Base-by-base conservation (phyloP, 768 basidiomycete genomes). In the Pleurotus tuoliensis region DNA sequence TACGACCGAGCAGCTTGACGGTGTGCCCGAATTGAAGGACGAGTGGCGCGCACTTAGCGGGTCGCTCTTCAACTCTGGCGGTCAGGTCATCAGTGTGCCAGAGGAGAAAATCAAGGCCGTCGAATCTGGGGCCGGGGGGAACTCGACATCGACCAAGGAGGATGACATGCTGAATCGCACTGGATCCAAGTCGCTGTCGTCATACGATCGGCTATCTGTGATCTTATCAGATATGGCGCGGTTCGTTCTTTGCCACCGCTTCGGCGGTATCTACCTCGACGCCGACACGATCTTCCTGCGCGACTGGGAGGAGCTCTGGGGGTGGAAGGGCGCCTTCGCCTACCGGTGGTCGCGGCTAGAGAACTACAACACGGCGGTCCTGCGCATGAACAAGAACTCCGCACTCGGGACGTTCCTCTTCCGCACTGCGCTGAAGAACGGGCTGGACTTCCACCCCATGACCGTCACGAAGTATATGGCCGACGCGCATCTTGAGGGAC, bases 221-320 rank as follows among this genome's bases (percentile, higher is more conserved):
- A 94, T 96, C 60, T 78, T 97, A 37, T 94, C 92, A 7, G 94
- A 97, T 70, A 92, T 96, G 88, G 95, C 92, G 18, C 88, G 95
- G n/a, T 98, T 97, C 73, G 84, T 97, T 49, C 79, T 98, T 9
- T 92, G 90, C 54, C 92, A 97, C 69, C 88, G 92, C 5, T 97
- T 90, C 66, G 95, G 95, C 20, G 95, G 95, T 2, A 88, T 94
- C 58, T 97, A 96, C 66, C 82, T 98, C 52, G 95, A 97, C 63
- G 93, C 95, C 3, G 95, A 97, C 66, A 95, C 92, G 3, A 81
- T 98, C 63, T 80, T 98, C 61, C 77, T 97, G 13, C 84, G 94
- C 20, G 94, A 97, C 67, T 96, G 95, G 95, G 94, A 97, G 70
- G 94, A 96, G 66, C 78, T 97, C 3, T 97, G 92, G 91, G 92